Evolutionary conservation across 345 rosid genomes (phyloP).

Genomic region (Cardamine chenopodiifolia): DNA sequence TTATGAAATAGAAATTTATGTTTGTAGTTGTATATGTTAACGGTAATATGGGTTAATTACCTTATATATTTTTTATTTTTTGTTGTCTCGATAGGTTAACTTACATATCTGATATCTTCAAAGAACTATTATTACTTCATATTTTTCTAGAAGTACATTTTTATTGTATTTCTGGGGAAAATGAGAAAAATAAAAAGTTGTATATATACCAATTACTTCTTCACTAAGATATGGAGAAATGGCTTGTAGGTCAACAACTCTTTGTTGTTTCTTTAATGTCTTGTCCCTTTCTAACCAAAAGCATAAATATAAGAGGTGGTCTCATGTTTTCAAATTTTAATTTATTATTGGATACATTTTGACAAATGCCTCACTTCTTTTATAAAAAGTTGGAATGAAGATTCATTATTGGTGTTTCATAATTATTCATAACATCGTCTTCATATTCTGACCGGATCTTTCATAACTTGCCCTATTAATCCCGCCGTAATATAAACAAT

Average conservation of each 20-base stretch:
- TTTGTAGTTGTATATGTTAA: neutral
- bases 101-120: neutral
- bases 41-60: neutral
- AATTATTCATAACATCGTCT: conserved; percentile 17
- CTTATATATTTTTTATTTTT: neutral
- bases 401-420: conserved; percentile 31
- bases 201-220: conserved; percentile 31
- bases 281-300: conserved; percentile 40
- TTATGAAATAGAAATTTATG: neutral
- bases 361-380: conserved; percentile 27
- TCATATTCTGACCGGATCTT: neutral
- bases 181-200: neutral
- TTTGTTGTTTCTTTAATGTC: conserved; percentile 28
- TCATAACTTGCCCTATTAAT: neutral
- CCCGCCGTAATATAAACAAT: neutral
- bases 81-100: neutral
- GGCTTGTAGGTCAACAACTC: conserved; percentile 36
- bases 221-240: conserved; percentile 42
- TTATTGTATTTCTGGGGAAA: neutral
- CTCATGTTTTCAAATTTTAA: conserved; percentile 10
- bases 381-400: conserved; percentile 16
- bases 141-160: neutral
- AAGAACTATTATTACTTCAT: neutral
- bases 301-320: conserved; percentile 27
- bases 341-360: conserved; percentile 38